Evolutionary conservation across 495 filamentous ascomycete genomes (phyloP).

Genomic region (Clavariopsis aquatica): DNA sequence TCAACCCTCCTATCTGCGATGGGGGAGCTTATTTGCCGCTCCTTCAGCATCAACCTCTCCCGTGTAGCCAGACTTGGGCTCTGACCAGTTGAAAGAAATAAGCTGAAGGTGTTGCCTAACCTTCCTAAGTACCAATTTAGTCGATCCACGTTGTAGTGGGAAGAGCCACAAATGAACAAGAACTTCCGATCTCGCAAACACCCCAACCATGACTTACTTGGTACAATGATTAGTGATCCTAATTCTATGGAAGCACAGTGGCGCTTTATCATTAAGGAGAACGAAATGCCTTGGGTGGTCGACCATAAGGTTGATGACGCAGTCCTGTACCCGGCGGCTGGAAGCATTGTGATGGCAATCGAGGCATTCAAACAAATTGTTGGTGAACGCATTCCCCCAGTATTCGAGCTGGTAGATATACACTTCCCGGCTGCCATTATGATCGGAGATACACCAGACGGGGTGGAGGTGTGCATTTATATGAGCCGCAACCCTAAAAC

Average conservation of each 20-base stretch:
- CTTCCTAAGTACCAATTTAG: constrained; percentile 13
- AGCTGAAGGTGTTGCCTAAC: not conserved
- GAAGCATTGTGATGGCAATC: constrained; percentile 14
- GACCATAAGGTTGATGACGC: constrained; percentile 22
- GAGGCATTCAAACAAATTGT: constrained; percentile 4
- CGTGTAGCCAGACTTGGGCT: not conserved
- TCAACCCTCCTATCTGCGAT: not conserved
- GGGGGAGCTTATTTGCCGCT: not conserved
- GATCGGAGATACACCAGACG: not conserved
- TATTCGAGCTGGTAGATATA: not conserved
- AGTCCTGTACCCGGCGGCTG: constrained; percentile 54
- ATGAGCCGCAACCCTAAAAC: not conserved
- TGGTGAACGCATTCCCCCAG: constrained; percentile 1
- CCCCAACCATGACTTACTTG: constrained; percentile 4
- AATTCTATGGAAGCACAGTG: not conserved
- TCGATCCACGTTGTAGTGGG: constrained; percentile 6
- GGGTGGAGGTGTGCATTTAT: not conserved
- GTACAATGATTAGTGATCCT: not conserved
- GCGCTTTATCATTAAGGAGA: not conserved
- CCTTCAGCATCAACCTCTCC: not conserved
- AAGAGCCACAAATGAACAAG: constrained; percentile 2
- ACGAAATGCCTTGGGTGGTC: constrained; percentile 9
- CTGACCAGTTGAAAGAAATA: not conserved
- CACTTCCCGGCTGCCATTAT: not conserved
- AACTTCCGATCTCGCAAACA: constrained; percentile 1